These are phyloP conservation scores for Thalassia testudinum DNA, from an alignment of 116 monocot species.

Conservation along the genomic window DNA sequence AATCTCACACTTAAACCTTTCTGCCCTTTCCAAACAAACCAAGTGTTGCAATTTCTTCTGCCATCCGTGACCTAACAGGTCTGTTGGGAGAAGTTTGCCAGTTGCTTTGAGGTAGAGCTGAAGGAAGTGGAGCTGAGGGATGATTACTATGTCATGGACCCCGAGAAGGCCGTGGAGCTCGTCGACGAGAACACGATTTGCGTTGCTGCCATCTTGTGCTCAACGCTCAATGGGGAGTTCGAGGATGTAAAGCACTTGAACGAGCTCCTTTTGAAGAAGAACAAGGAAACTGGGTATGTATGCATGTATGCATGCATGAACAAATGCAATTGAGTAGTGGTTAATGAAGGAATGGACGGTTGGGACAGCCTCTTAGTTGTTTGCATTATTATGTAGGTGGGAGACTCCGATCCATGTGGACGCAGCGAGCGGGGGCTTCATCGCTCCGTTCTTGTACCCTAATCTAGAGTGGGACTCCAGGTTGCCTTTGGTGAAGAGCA, in stretches of 20 bases:
- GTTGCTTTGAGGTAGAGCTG: constrained; percentile 90
- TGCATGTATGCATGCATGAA: not conserved
- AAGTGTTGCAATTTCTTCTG: too few relatives aligned
- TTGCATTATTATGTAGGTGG: constrained; percentile 1
- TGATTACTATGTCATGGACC: constrained; percentile 90
- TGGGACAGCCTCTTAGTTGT: too few relatives aligned
- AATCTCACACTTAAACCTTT: not conserved
- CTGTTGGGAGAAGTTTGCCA: constrained; percentile 89
- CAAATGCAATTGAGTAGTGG: too few relatives aligned
- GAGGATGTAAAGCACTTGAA: constrained; percentile 91
- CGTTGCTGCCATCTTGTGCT: constrained; percentile 81
- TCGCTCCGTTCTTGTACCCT: constrained; percentile 85
- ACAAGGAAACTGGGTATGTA: constrained; percentile 49
- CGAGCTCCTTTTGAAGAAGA: constrained; percentile 51
- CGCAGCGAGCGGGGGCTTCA: constrained; percentile 92
- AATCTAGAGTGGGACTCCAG: constrained; percentile 92
- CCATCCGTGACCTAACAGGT: constrained; percentile 47
- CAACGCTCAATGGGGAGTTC: constrained; percentile 87
- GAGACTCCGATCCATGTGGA: constrained; percentile 89
- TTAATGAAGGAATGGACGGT: too few relatives aligned
- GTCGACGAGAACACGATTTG: constrained; percentile 97
- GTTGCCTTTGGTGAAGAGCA: constrained; percentile 82
- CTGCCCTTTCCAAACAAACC: not conserved
- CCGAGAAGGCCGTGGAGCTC: constrained; percentile 66
- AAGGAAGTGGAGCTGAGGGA: constrained; percentile 78